These are phyloP conservation scores for Juglanconis juglandina DNA, from an alignment of 2,329 filamentous ascomycete genomes.

Conservation along the genomic window DNA sequence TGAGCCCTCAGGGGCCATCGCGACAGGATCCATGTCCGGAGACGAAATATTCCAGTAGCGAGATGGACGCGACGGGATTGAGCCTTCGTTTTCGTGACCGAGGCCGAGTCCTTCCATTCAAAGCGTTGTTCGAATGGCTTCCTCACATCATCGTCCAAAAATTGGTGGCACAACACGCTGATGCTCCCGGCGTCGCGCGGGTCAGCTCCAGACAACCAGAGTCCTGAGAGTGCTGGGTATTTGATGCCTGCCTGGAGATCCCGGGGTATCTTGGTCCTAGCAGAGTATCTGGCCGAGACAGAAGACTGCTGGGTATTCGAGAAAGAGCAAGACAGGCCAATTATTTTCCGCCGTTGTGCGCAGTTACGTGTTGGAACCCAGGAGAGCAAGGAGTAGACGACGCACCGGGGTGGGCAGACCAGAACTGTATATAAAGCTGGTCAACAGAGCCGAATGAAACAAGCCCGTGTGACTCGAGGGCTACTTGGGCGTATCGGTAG, in stretches of 20 bases:
- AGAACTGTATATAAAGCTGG: constrained; percentile 19
- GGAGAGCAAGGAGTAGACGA: constrained; percentile 16
- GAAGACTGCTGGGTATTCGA: neutral
- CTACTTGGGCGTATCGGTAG: constrained; percentile 13
- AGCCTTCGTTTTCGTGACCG: neutral
- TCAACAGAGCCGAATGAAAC: constrained; percentile 19
- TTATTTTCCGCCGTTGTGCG: constrained; percentile 23
- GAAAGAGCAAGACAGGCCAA: constrained; percentile 19
- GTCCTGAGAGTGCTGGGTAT: neutral
- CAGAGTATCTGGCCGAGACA: constrained; percentile 17
- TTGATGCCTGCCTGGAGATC: neutral
- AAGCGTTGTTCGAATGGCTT: neutral
- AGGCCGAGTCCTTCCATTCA: neutral
- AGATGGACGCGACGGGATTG: neutral
- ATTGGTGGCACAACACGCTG: neutral
- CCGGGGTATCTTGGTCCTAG: neutral
- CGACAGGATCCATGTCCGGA: constrained; percentile 1
- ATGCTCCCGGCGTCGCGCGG: constrained; percentile 1
- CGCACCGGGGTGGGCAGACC: constrained; percentile 13
- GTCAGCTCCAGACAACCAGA: neutral
- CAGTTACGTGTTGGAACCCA: constrained; percentile 18
- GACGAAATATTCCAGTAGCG: neutral
- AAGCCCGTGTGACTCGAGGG: constrained; percentile 19
- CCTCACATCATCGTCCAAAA: constrained; percentile 9
- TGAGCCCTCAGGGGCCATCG: constrained; percentile 9